phyloP scores from a whole-genome alignment of 2,329 filamentous ascomycete species.

The Diaporthe australafricana region DNA sequence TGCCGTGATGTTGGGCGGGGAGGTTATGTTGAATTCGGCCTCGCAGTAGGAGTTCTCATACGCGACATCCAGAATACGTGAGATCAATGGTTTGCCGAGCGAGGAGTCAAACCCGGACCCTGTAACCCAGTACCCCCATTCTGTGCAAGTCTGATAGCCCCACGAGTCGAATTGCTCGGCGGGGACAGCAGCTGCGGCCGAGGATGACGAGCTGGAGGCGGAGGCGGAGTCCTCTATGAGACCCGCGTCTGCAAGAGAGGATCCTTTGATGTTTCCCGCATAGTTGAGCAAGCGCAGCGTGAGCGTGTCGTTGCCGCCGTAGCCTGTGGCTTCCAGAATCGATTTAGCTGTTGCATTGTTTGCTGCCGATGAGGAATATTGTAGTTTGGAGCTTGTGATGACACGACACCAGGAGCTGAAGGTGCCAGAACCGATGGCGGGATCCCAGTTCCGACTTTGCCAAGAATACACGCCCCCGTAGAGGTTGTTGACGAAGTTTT shows the following conservation, averaged over 20 bases:
- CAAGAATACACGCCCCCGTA: constrained; percentile 54
- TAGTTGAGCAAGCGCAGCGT: constrained; percentile 2
- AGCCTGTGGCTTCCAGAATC: constrained; percentile 4
- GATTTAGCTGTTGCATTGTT: background rate
- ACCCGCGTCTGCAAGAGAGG: background rate
- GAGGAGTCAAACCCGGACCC: constrained; percentile 74
- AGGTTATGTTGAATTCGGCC: constrained; percentile 75
- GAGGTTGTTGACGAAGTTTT: constrained; percentile 60
- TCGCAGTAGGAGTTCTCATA: constrained; percentile 73
- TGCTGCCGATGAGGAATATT: background rate
- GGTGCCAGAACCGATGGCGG: constrained; percentile 50
- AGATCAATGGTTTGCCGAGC: constrained; percentile 73
- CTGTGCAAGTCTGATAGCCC: constrained; percentile 66
- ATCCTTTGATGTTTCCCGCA: background rate
- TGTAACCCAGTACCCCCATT: constrained; percentile 83
- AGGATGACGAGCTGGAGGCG: constrained; percentile 48
- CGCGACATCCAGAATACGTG: constrained; percentile 73
- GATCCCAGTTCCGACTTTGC: constrained; percentile 66
- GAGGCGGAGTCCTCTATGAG: constrained; percentile 41
- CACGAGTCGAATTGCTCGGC: constrained; percentile 57
- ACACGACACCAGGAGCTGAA: constrained; percentile 44
- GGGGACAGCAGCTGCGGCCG: constrained; percentile 48
- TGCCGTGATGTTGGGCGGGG: constrained; percentile 68
- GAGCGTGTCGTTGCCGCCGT: background rate
- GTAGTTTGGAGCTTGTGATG: background rate